Evolutionary conservation across 208 protist genomes (phyloP), one percentile per base, ranked within the genome.

Genomic region (Leishmania tropica): DNA sequence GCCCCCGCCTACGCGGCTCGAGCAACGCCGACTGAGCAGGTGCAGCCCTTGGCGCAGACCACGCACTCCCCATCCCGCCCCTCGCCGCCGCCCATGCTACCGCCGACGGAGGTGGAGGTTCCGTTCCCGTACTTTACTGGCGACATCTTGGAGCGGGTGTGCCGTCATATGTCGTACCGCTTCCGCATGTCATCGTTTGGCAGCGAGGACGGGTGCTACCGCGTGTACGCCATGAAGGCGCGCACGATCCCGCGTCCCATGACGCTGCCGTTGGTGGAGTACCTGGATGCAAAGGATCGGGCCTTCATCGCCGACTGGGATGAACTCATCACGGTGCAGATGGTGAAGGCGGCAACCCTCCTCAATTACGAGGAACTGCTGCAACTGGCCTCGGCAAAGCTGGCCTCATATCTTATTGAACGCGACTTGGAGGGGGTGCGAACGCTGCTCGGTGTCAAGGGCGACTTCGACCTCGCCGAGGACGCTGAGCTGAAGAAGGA

Each of bases 361-460:
- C 87, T 98, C 31, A 95, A 97, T 74, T 97, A 97, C 76, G 92
- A 96, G 62, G 88, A 92, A 37, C 86, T 98, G 28, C 76, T 96
- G 45, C 91, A 96, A 51, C 89, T 98, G n/a, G 88, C 95, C 19
- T 97, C 94, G 10, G 93, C 93, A 11, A 95, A 93, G 80, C 84
- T 98, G 47, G 95, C 95, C 3, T 89, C 92, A 42, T 90, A 93
- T 75, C 76, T 98, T 64, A 87, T 88, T 51, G 93, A 95, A 10
- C 98, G 98, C 68, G 95, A 90, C 24, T 81, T 98, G 54, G 94
- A 98, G 45, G 93, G 94, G 37, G 94, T 99, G 65, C 91, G 97
- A 10, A 87, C 88, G 1, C 86, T 96, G 54, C 92, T 98, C 40
- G 94, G 95, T 31, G 95, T 95, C n/a, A 93, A 96, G 70, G 87